These are phyloP conservation scores for Plasmopara viticola DNA, from an alignment of 352 stramenopile genomes.

Conservation along the genomic window DNA sequence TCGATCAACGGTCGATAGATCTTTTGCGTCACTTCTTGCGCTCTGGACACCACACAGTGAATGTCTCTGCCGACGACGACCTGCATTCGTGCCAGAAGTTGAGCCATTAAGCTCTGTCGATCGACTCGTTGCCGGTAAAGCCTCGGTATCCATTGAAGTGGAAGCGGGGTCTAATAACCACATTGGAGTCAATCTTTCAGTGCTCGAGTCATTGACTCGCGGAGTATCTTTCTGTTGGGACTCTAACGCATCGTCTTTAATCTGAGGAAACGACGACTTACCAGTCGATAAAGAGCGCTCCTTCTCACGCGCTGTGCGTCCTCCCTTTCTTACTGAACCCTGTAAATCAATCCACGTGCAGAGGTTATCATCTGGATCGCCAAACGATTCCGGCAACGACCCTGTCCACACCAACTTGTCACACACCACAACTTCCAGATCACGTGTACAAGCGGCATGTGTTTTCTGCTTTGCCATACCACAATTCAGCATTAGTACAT, in stretches of 20 bases:
- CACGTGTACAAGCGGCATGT: slow-evolving; percentile 42
- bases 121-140: slow-evolving; percentile 6
- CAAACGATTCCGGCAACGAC: slow-evolving; percentile 66
- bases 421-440: slow-evolving; percentile 60
- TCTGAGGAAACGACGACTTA: slow-evolving; percentile 3
- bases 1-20: neutral
- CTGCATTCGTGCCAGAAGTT: slow-evolving; percentile 7
- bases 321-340: slow-evolving; percentile 27
- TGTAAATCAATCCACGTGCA: slow-evolving; percentile 68
- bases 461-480: slow-evolving; percentile 11
- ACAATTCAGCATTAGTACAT: no score
- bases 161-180: slow-evolving; percentile 9
- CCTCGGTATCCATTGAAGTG: slow-evolving; percentile 5
- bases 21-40: slow-evolving; percentile 2
- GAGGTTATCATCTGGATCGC: slow-evolving; percentile 51
- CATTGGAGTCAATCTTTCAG: slow-evolving; percentile 17
- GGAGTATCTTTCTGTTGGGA: neutral
- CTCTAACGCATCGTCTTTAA: neutral
- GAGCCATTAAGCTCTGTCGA: slow-evolving; percentile 7
- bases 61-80: slow-evolving; percentile 20
- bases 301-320: slow-evolving; percentile 17
- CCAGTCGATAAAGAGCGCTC: slow-evolving; percentile 3
- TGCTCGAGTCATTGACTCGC: neutral
- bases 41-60: neutral
- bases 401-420: slow-evolving; percentile 66